Evolutionary conservation across 805 yeast species (phyloP).

Genomic region (Yamadazyma ubonensis): DNA sequence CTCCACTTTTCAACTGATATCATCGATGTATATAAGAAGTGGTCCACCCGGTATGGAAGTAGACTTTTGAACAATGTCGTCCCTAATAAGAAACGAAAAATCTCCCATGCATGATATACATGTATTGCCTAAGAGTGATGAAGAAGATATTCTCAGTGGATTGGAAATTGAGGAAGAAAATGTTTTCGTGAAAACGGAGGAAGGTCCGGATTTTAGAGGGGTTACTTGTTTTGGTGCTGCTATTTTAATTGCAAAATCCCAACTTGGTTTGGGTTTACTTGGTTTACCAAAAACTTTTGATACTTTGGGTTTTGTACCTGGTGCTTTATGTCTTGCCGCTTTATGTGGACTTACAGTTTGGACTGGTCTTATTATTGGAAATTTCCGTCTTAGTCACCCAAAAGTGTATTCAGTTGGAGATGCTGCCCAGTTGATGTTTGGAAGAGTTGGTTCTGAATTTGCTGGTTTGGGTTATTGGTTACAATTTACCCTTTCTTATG

Average conservation of each 20-base stretch:
- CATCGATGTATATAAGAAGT: background rate
- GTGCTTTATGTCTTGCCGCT: slow-evolving; percentile 8
- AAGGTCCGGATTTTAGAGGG: slow-evolving; percentile 13
- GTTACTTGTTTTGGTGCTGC: slow-evolving; percentile 13
- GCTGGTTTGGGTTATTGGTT: slow-evolving; percentile 13
- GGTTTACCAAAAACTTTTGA: slow-evolving; percentile 13
- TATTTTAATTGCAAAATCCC: slow-evolving; percentile 12
- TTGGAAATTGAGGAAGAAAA: slow-evolving; percentile 6
- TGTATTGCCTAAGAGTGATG: background rate
- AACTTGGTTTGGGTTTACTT: slow-evolving; percentile 13
- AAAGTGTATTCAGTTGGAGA: slow-evolving; percentile 12
- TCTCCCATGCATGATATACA: background rate
- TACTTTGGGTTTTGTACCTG: slow-evolving; percentile 13
- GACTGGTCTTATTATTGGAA: slow-evolving; percentile 13
- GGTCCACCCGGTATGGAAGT: no score
- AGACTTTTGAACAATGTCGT: no score
- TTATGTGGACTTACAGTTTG: slow-evolving; percentile 11
- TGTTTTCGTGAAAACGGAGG: slow-evolving; percentile 7
- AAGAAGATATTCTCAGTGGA: background rate
- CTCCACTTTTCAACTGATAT: background rate
- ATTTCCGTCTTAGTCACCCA: slow-evolving; percentile 13
- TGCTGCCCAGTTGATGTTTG: slow-evolving; percentile 13
- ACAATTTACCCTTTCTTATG: slow-evolving; percentile 9
- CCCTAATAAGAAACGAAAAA: background rate
- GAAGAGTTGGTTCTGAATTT: slow-evolving; percentile 10